Evolutionary conservation across 2,329 filamentous ascomycete genomes (phyloP).

Genomic region (Juglanconis sp.): DNA sequence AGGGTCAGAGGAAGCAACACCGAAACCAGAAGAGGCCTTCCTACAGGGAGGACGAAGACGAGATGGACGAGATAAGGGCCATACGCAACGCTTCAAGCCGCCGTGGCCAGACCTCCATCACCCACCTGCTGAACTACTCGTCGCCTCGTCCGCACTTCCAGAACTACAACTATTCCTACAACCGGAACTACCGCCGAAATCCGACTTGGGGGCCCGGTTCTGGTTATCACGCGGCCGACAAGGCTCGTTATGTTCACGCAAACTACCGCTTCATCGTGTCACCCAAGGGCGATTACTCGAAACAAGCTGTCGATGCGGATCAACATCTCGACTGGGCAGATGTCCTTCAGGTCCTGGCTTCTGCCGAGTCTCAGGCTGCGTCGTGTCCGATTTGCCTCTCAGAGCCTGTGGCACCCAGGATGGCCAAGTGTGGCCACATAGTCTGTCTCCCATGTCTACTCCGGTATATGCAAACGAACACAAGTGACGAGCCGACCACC

Average conservation of each 20-base stretch:
- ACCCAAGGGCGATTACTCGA: slow-evolving; percentile 73
- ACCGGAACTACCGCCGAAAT: slow-evolving; percentile 63
- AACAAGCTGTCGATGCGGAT: slow-evolving; percentile 82
- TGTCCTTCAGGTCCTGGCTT: slow-evolving; percentile 88
- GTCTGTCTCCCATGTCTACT: slow-evolving; percentile 93
- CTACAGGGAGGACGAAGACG: slow-evolving; percentile 70
- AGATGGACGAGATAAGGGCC: slow-evolving; percentile 72
- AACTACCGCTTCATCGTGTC: slow-evolving; percentile 97
- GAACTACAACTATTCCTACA: slow-evolving; percentile 46
- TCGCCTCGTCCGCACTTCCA: slow-evolving; percentile 69
- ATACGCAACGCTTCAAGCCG: slow-evolving; percentile 61
- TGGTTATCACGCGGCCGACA: slow-evolving; percentile 86
- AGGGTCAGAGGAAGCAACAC: slow-evolving; percentile 77
- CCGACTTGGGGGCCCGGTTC: slow-evolving; percentile 83
- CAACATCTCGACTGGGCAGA: slow-evolving; percentile 86
- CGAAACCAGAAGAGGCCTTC: slow-evolving; percentile 71
- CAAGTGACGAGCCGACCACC: slow-evolving; percentile 60
- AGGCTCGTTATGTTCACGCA: slow-evolving; percentile 85
- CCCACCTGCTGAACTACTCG: slow-evolving; percentile 90
- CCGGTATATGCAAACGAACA: slow-evolving; percentile 87
- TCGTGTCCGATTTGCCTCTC: slow-evolving; percentile 95
- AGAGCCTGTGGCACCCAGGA: slow-evolving; percentile 86
- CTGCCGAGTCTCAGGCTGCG: slow-evolving; percentile 79
- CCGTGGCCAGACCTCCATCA: slow-evolving; percentile 94
- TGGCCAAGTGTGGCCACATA: slow-evolving; percentile 96